Evolutionary conservation across 176 grass and related monocot genomes (phyloP).

Genomic region (Musa acuminata): DNA sequence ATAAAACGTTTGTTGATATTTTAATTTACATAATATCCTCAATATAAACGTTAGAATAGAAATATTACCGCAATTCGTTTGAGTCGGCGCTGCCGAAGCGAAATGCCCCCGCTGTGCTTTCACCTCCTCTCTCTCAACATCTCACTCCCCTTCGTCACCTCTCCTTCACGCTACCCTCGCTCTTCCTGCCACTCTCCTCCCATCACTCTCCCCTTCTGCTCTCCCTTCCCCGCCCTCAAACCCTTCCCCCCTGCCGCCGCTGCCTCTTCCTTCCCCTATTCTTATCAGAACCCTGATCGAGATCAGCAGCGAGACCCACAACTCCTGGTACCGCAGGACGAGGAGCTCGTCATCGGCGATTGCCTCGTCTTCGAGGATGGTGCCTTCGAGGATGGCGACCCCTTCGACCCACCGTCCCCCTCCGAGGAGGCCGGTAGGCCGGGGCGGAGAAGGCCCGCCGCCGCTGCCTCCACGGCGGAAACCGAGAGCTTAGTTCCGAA

Average conservation of each 20-base stretch:
- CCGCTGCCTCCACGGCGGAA: not conserved
- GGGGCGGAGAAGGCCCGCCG: conserved; percentile 16
- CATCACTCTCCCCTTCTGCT: conserved; percentile 10
- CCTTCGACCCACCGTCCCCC: conserved; percentile 4
- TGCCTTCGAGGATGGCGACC: conserved; percentile 50
- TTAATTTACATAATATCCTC: too few relatives aligned
- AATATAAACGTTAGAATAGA: not conserved
- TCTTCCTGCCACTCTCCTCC: conserved; percentile 17
- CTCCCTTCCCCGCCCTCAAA: conserved; percentile 8
- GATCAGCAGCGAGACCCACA: conserved; percentile 9
- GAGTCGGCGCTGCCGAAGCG: not conserved
- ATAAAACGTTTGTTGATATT: too few relatives aligned
- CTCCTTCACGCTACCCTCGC: not conserved
- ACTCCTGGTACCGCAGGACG: conserved; percentile 28
- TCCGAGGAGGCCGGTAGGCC: not conserved
- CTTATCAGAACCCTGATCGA: conserved; percentile 1
- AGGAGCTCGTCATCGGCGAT: conserved; percentile 65
- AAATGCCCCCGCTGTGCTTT: not conserved
- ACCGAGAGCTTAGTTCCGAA: conserved; percentile 57
- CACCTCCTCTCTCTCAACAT: not conserved
- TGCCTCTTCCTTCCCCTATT: conserved; percentile 20
- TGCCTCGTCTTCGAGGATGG: conserved; percentile 94
- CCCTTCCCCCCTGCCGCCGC: conserved; percentile 6
- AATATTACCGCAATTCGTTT: not conserved
- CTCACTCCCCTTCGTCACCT: conserved; percentile 29